Conservation (phyloP, 345 rosid species). For the Trapa incisa region DNA sequence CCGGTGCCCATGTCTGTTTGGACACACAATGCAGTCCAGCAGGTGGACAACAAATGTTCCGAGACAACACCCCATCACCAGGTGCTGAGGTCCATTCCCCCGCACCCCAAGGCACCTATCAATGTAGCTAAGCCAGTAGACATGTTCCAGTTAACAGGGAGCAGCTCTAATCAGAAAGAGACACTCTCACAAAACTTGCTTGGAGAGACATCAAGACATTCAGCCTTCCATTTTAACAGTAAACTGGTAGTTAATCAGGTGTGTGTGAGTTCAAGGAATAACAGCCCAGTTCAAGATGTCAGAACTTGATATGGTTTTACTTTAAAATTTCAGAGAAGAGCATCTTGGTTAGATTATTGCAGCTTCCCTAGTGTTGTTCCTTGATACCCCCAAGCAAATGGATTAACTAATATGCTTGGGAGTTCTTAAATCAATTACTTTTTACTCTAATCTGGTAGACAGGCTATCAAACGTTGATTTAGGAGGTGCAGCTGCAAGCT, state of each 20-base stretch:
- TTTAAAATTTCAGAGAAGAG: background rate
- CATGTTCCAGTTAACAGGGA: slow-evolving; percentile 53
- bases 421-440: slow-evolving; percentile 5
- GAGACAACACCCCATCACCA: slow-evolving; percentile 36
- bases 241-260: slow-evolving; percentile 34
- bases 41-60: slow-evolving; percentile 19
- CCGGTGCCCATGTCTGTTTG: slow-evolving; percentile 49
- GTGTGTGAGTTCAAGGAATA: slow-evolving; percentile 43
- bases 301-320: slow-evolving; percentile 15
- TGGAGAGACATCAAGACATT: slow-evolving; percentile 64
- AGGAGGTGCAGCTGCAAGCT: background rate
- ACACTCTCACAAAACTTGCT: slow-evolving; percentile 50
- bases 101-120: slow-evolving; percentile 54
- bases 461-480: background rate
- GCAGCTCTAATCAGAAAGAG: slow-evolving; percentile 24
- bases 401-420: background rate
- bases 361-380: background rate
- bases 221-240: slow-evolving; percentile 60
- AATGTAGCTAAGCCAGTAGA: slow-evolving; percentile 64
- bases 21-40: slow-evolving; percentile 27
- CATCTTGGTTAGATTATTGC: background rate
- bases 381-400: background rate
- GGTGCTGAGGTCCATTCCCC: slow-evolving; percentile 64
- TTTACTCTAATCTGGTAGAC: slow-evolving; percentile 3
- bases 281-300: slow-evolving; percentile 51